Evolutionary conservation across 129 eudicot species (phyloP).

Genomic region (Tagetes patula): DNA sequence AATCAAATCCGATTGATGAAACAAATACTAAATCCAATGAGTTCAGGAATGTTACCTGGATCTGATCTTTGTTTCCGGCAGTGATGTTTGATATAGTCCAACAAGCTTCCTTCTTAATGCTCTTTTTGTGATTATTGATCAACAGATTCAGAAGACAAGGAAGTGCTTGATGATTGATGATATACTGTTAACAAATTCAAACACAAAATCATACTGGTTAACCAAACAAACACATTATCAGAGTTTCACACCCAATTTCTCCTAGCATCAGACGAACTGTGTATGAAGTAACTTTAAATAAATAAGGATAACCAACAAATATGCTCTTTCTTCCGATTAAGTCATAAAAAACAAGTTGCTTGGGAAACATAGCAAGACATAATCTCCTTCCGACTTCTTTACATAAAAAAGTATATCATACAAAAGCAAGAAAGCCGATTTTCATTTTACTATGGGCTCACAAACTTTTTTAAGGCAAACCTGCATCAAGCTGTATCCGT

Average conservation of each 20-base stretch:
- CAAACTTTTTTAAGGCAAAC: too few species aligned
- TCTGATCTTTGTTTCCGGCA: constrained; percentile 82
- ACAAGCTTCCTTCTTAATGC: constrained; percentile 89
- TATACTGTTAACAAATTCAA: constrained; percentile 38
- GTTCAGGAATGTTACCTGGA: constrained; percentile 46
- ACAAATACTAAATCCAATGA: not conserved
- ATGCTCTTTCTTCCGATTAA: not conserved
- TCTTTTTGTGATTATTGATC: constrained; percentile 62
- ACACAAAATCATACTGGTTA: not conserved
- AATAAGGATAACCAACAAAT: not conserved
- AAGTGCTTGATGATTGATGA: constrained; percentile 62
- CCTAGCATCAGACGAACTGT: not conserved
- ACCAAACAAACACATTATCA: not conserved
- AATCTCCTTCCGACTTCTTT: too few species aligned
- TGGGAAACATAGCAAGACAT: not conserved
- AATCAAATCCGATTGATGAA: not conserved
- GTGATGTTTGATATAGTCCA: constrained; percentile 95
- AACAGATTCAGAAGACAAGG: constrained; percentile 67
- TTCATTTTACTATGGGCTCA: too few species aligned
- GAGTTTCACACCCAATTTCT: not conserved
- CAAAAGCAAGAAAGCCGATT: too few species aligned
- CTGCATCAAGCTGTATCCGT: too few species aligned
- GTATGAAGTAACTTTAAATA: not conserved
- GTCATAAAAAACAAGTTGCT: not conserved
- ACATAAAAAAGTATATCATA: too few species aligned